Base-by-base conservation (phyloP, 805 yeast genomes). In the Pachysolen tannophilus region DNA sequence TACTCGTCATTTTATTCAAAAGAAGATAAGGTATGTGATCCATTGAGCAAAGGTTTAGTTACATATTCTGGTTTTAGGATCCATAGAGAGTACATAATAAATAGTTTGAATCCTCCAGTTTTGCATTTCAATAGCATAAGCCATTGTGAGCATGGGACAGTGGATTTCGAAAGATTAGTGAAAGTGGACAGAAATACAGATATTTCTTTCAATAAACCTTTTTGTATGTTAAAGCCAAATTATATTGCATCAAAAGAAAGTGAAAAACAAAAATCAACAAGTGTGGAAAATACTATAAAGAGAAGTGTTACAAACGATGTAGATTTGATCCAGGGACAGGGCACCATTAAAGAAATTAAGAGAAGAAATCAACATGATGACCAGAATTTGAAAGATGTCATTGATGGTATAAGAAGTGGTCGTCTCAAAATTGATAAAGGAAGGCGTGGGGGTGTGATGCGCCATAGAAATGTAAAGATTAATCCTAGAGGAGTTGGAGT, bases 61-160 rank as follows among this genome's bases (percentile, higher is more conserved):
- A 65, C 69, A 1, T 78, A 67, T 43, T 62, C 77, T 1, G 86
- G 86, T 0, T 72, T 75, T 44, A 69, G 69, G 37, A 54, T 78
- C 2, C 67, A 67, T 33, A 59, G 78, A 33, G 65, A 69, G 15
- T 69, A 67, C 39, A 59, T 65, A 16, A 48, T 67, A 17, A 67
- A 64, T 30, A 51, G 58, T 20, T 34, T 57, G 16, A 30, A 53
- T 35, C 55, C 65, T 26, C 62, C 67, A 6, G 43, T 63, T 37
- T 48, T 60, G 36, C 74, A 67, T 38, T 65, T 62, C 40, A 49
- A 76, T 13, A 52, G 67, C 3, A 42, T 78, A 13, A 57, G 68
- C 0, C 75, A 67, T 43, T 79, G 87, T 49, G 49, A 62, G 13
- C 50, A 58, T 5, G 85, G 87, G 0, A 49, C 52, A 23, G 55